Base-by-base conservation (phyloP, 139 green algal genomes). In the Spirogloea muscicola region DNA sequence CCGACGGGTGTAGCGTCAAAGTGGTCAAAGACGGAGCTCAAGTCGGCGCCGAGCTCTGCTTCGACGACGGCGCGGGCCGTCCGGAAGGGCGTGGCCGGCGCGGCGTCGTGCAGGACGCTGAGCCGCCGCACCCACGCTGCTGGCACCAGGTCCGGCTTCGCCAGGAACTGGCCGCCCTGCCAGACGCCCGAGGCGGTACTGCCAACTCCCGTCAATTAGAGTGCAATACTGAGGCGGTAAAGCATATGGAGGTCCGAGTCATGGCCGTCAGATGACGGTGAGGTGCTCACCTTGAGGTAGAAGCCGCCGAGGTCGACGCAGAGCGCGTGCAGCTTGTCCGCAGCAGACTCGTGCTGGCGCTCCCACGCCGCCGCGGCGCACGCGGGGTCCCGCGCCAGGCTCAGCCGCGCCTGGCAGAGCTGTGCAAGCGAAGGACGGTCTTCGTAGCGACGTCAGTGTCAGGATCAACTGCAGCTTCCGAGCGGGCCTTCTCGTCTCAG, bases 281-380 rank as follows among this genome's bases (percentile, higher is more conserved):
- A 76, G 33, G 43, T 41, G 37, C 62, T 37, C 61, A 81, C 73
- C 37, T 82, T 82, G 27, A 82, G 43, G n/a, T 68, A 82, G 67
- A 82, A 82, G n/a, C 74, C 74, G 25, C 72, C 33, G n/a, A 82
- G 42, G 25, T 82, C 74, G n/a, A 76, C n/a, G 41, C 74, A 82
- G 25, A 82, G 38, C 21, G 18, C 36, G 49, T 82, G 52, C 9
- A 82, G 16, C 3, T 16, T 27, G 49, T 80, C 68, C 9, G 74
- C 74, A 0, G 69, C 74, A n/a, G 25, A 7, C 52, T 82, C 49
- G 41, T 82, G 74, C 40, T 82, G 74, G 13, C 13, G n/a, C 25
- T 82, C 74, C 74, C 74, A 82, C n/a, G 72, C 29, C 34, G 10
- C 29, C 25, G 52, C 9, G n/a, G 36, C 31, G 7, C 76, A 18